Evolutionary conservation across 257 asterid genomes (phyloP), one percentile per base, ranked within the genome.

Genomic region (Primulina huaijiensis): DNA sequence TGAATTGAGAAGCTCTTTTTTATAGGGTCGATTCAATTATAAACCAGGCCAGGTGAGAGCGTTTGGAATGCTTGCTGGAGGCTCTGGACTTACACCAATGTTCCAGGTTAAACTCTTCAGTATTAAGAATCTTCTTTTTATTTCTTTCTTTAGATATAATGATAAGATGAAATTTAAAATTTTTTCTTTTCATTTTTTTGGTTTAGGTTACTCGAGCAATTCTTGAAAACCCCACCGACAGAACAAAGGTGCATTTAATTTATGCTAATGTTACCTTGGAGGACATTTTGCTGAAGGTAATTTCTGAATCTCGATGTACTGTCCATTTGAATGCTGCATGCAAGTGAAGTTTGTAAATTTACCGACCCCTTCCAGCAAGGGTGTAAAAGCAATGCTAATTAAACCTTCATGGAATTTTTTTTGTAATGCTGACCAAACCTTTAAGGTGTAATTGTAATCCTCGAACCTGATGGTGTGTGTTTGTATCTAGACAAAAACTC

Each of bases 231-330:
- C 92, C 96, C 33, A 79, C 38, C 5, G 99, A 90, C 82, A 80
- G 60, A 29, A 93, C 97, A 11, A 90, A 70, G 82, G 86, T 93
- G 84, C 87, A 89, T 74, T 83, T 93, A 75, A 84, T 93, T 25
- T 93, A 93, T 79, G 99, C 96, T 72, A 93, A 93, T 80, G 96
- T 93, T 65, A 83, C 96, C 6, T 72, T 68, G 12, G 99, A 93
- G 61, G 99, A 90, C 81, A 90, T 93, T 84, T 88, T 93, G 72
- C 72, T 90, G 55, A 93, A 93, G 99, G 99, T 93, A 80, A 68
- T 64, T 34, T 62, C 4, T 71, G 56, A 25, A 61, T 52, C 23
- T 58, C 65, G 8, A 23, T 67, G 72, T 43, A 17, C 31, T 35
- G 61, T 55, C 75, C 8, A 29, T 67, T 50, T 63, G 27, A 73